Evolutionary conservation across 2,329 filamentous ascomycete genomes (phyloP).

Genomic region (Claviceps purpurea): DNA sequence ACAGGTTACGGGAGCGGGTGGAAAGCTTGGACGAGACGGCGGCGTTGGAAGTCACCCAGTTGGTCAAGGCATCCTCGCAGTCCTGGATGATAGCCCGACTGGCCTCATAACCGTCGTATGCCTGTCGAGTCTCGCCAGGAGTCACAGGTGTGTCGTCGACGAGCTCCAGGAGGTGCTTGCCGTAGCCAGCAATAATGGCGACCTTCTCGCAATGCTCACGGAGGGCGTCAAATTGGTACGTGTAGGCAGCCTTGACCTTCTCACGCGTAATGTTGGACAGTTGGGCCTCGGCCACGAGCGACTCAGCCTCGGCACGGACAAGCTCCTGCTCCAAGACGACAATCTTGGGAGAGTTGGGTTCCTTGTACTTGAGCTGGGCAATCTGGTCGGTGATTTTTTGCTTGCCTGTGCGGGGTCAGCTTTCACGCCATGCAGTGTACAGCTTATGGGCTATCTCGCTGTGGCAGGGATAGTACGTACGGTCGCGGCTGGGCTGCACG

Average conservation of each 20-base stretch:
- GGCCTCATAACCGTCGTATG: conserved; percentile 95
- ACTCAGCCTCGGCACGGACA: conserved; percentile 94
- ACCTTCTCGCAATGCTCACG: conserved; percentile 97
- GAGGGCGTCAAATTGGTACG: conserved; percentile 94
- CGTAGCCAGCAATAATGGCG: conserved; percentile 92
- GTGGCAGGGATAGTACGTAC: conserved; percentile 37
- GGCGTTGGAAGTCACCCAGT: conserved; percentile 88
- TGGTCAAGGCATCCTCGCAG: conserved; percentile 92
- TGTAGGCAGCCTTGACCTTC: conserved; percentile 97
- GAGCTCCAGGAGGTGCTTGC: conserved; percentile 94
- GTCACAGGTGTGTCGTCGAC: conserved; percentile 96
- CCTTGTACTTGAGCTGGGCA: conserved; percentile 98
- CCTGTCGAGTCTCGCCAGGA: conserved; percentile 85
- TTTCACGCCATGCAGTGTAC: neutral
- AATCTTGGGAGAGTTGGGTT: conserved; percentile 94
- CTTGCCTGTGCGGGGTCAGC: conserved; percentile 51
- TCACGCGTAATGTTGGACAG: conserved; percentile 98
- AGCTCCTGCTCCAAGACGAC: conserved; percentile 97
- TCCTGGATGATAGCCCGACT: conserved; percentile 99
- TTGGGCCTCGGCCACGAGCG: conserved; percentile 95
- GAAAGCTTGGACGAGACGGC: conserved; percentile 80
- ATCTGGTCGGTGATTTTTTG: conserved; percentile 99
- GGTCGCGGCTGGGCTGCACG: conserved; percentile 92
- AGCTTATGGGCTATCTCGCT: neutral
- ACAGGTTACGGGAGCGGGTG: conserved; percentile 73